A percentile compares a stretch with the other conserved stretches of the same genome.
Conservation (phyloP, 2,329 filamentous ascomycete species). For the Triangularia verruculosa region DNA sequence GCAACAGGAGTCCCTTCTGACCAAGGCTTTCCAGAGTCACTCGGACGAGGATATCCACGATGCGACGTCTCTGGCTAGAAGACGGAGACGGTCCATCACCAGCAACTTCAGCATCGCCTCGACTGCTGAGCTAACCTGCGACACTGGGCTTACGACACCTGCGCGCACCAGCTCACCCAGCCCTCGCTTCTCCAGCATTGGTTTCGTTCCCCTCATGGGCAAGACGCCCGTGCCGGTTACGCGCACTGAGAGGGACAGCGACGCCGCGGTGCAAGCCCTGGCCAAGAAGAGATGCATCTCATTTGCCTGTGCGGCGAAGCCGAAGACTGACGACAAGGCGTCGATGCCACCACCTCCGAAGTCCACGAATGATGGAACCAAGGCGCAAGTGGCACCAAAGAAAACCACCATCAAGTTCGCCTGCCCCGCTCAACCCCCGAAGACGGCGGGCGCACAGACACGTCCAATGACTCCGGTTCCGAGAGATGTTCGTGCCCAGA, state of each 20-base stretch:
- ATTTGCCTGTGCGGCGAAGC: conserved; percentile 77
- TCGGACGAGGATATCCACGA: conserved; percentile 55
- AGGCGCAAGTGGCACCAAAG: conserved; percentile 43
- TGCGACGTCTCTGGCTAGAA: conserved; percentile 36
- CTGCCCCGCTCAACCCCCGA: conserved; percentile 56
- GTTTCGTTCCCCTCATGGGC: conserved; percentile 40
- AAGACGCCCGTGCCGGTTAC: conserved; percentile 17
- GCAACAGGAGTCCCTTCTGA: conserved; percentile 78
- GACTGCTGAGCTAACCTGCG: conserved; percentile 90
- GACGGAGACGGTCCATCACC: conserved; percentile 63
- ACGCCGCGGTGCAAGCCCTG: conserved; percentile 59
- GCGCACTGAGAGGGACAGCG: conserved; percentile 36
- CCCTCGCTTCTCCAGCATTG: conserved; percentile 68
- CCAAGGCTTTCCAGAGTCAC: conserved; percentile 71
- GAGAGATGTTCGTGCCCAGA: conserved; percentile 30
- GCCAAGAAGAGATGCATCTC: conserved; percentile 87
- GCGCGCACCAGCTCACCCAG: conserved; percentile 85
- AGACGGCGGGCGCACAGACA: conserved; percentile 29
- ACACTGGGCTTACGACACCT: conserved; percentile 85
- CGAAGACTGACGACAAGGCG: conserved; percentile 44
- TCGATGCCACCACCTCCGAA: conserved; percentile 37
- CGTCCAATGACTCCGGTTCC: conserved; percentile 22
- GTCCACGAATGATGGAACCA: conserved; percentile 30
- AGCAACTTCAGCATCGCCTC: conserved; percentile 80
- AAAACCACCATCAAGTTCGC: conserved; percentile 73